These are phyloP conservation scores for Echeveria elegans DNA, from an alignment of 164 flowering plant species.

Conservation along the genomic window DNA sequence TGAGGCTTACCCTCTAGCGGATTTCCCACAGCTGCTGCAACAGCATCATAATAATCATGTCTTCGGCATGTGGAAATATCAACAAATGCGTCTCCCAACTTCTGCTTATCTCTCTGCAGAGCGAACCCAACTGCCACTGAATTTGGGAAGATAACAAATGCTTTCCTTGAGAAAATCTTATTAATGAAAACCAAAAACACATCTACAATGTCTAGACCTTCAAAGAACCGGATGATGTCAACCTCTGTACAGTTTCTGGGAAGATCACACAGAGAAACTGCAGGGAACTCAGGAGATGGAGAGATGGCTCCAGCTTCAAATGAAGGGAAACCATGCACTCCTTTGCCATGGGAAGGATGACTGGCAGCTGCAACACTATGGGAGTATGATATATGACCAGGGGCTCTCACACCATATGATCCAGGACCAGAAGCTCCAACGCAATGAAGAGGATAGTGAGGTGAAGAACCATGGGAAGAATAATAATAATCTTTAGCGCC, in stretches of 20 bases:
- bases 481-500: not conserved
- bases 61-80: constrained; percentile 82
- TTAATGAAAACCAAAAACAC: constrained; percentile 64
- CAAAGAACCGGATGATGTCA: constrained; percentile 84
- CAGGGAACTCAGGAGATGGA: constrained; percentile 62
- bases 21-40: constrained; percentile 72
- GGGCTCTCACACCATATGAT: not conserved
- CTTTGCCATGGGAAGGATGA: constrained; percentile 43
- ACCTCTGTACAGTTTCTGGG: constrained; percentile 81
- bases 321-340: constrained; percentile 31
- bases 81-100: constrained; percentile 78
- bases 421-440: not conserved
- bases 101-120: constrained; percentile 66
- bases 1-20: constrained; percentile 25
- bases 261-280: constrained; percentile 82
- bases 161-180: constrained; percentile 70
- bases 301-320: constrained; percentile 27
- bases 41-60: constrained; percentile 84
- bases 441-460: not conserved
- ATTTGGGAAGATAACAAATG: constrained; percentile 70
- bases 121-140: constrained; percentile 73
- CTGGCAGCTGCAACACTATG: not conserved
- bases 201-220: constrained; percentile 81
- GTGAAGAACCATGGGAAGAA: not conserved
- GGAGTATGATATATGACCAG: not conserved